A percentile compares a stretch with the other conserved stretches of the same genome.
Conservation (phyloP, 139 green algal genomes). For the Raphidocelis subcapitata region DNA sequence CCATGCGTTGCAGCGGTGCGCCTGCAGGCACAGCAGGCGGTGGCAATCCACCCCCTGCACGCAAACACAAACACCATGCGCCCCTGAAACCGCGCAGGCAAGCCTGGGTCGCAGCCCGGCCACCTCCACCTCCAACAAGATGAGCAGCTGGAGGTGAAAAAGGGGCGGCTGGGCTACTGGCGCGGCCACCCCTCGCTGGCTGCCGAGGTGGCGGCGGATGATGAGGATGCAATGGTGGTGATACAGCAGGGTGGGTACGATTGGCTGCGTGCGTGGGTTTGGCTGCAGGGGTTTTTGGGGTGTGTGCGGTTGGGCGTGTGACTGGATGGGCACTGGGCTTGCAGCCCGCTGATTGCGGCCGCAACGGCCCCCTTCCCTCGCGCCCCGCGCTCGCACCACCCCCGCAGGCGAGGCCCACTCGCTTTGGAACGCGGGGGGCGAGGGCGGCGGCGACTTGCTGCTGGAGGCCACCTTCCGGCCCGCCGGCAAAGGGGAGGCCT, state of each 20-base stretch:
- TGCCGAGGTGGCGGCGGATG: constrained; percentile 10
- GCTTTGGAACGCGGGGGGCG: constrained; percentile 21
- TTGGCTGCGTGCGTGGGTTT: neutral
- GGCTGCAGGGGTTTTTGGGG: neutral
- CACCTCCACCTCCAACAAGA: constrained; percentile 16
- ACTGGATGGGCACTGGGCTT: no score
- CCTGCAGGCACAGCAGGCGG: no score
- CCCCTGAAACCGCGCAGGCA: no score
- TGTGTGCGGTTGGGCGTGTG: no score
- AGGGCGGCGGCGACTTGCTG: constrained; percentile 15
- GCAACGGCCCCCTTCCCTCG: neutral
- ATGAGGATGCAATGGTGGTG: neutral
- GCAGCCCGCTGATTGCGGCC: neutral
- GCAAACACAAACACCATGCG: no score
- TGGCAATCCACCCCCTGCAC: no score
- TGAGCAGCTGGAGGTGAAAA: constrained; percentile 9
- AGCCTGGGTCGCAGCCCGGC: constrained; percentile 15
- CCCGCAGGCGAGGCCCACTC: constrained; percentile 15
- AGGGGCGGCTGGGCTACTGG: constrained; percentile 25
- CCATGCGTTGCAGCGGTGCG: no score
- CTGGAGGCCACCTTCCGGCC: constrained; percentile 14
- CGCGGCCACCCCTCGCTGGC: constrained; percentile 13
- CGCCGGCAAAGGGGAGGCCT: constrained; percentile 12
- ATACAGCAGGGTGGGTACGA: constrained; percentile 17
- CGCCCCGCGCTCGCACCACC: neutral